These are phyloP conservation scores for Umbelopsis vinacea DNA, from an alignment of 192 early-diverging fungal species.

Conservation along the genomic window DNA sequence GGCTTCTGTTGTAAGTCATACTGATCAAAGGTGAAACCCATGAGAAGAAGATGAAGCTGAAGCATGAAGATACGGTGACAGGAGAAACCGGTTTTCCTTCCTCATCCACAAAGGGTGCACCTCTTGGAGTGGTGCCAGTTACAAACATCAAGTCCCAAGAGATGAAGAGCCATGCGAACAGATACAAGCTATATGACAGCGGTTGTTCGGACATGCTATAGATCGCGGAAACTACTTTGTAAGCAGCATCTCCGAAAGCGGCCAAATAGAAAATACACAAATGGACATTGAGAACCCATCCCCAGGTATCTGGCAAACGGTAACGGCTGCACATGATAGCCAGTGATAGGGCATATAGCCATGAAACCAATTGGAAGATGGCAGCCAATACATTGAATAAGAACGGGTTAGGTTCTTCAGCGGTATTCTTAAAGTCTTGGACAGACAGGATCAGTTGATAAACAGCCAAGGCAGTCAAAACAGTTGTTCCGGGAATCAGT, in stretches of 20 bases:
- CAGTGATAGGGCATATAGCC: slow-evolving; percentile 35
- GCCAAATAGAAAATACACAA: slow-evolving; percentile 32
- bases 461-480: background rate
- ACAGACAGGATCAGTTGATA: background rate
- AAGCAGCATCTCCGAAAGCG: slow-evolving; percentile 23
- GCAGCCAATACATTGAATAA: slow-evolving; percentile 15
- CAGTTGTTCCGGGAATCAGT: background rate
- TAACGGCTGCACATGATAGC: slow-evolving; percentile 32
- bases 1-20: slow-evolving; percentile 10
- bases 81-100: slow-evolving; percentile 27
- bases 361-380: slow-evolving; percentile 23
- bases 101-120: slow-evolving; percentile 31
- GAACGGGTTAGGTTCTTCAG: background rate
- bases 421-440: background rate
- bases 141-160: slow-evolving; percentile 27
- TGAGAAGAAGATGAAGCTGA: slow-evolving; percentile 30
- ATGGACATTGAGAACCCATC: slow-evolving; percentile 42
- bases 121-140: slow-evolving; percentile 32
- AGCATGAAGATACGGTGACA: slow-evolving; percentile 36
- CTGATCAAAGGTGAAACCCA: slow-evolving; percentile 36
- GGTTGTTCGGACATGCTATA: background rate
- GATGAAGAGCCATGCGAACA: slow-evolving; percentile 5
- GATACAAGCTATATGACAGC: slow-evolving; percentile 13
- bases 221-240: slow-evolving; percentile 3
- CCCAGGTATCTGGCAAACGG: slow-evolving; percentile 29